These are phyloP conservation scores for Trichoderma aggressivum DNA, from an alignment of 2,329 filamentous ascomycete genomes.

Conservation along the genomic window DNA sequence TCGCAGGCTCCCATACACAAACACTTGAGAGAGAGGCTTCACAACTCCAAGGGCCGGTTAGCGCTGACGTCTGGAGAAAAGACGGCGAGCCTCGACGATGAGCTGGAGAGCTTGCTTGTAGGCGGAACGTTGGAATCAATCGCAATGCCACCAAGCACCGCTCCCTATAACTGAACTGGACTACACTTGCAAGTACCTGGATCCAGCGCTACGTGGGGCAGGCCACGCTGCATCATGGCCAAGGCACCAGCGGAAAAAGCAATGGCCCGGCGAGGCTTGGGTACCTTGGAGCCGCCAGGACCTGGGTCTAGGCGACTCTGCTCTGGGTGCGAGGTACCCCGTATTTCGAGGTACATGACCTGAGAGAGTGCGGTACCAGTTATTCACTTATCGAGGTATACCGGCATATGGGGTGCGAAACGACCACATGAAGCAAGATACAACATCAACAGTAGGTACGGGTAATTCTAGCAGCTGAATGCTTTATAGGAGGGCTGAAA, in stretches of 20 bases:
- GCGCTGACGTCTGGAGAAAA: constrained; percentile 1
- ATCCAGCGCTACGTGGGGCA: constrained; percentile 16
- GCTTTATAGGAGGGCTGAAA: neutral
- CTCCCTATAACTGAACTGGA: neutral
- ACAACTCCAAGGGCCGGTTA: neutral
- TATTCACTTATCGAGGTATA: neutral
- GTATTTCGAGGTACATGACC: neutral
- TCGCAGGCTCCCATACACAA: neutral
- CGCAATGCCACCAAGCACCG: constrained; percentile 14
- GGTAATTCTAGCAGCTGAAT: neutral
- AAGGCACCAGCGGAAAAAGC: constrained; percentile 16
- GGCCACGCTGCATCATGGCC: constrained; percentile 17
- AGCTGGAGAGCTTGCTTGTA: neutral
- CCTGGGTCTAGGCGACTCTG: neutral
- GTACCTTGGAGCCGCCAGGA: neutral
- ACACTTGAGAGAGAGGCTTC: neutral
- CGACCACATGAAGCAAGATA: neutral
- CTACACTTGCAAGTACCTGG: constrained; percentile 2
- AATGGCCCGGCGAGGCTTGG: constrained; percentile 12
- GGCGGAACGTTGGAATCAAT: constrained; percentile 4
- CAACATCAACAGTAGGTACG: neutral
- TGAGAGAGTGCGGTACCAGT: neutral
- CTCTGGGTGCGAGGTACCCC: neutral
- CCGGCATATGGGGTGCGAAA: neutral
- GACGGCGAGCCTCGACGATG: constrained; percentile 3